Evolutionary conservation across 2,329 filamentous ascomycete genomes (phyloP), one percentile per base, ranked within the genome.

Genomic region (Arthrocladium fulminans): DNA sequence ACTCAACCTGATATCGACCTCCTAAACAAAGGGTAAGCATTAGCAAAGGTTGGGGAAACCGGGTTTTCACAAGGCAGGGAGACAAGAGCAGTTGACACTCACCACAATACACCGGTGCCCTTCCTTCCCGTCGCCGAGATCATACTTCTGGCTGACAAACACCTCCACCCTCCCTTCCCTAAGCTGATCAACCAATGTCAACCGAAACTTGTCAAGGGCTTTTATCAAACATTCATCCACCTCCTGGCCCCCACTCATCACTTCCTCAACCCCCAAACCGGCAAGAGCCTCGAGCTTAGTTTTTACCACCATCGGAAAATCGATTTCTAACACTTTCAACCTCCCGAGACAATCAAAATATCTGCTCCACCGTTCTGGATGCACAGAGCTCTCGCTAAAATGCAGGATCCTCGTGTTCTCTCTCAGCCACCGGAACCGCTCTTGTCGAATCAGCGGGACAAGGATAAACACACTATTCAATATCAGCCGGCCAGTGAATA

Each of bases 401-500:
- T 47, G 45, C 24, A 47, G 22, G 15, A 39, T 40, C 2, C 35
- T 34, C 15, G 19, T 19, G 35, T 47, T 25, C 6, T 41, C 24
- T 3, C 29, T n/a, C 23, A 47, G 23, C 45, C 45, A 47, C 24
- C 15, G 7, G 24, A 47, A 47, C n/a, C 45, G 22, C 15, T 27
- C 37, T 24, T 29, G 24, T 13, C 37, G 3, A 8, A 22, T 3
- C 15, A 47, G 45, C 20, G 32, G 6, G 4, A 47, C 45, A 2
- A 47, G 45, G 24, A 47, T 41, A 20, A 47, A 47, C 2, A 47
- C 45, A 19, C 15, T 23, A 17, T 47, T 25, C 6, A 47, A 15
- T 9, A 47, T 15, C 8, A 47, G 35, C 12, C 45, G 34, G 24
- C 45, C 45, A 7, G 45, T 47, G 45, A 47, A 47, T 10, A 39